phyloP scores from a whole-genome alignment of 2,329 filamentous ascomycete species.

The Periconia digitata region DNA sequence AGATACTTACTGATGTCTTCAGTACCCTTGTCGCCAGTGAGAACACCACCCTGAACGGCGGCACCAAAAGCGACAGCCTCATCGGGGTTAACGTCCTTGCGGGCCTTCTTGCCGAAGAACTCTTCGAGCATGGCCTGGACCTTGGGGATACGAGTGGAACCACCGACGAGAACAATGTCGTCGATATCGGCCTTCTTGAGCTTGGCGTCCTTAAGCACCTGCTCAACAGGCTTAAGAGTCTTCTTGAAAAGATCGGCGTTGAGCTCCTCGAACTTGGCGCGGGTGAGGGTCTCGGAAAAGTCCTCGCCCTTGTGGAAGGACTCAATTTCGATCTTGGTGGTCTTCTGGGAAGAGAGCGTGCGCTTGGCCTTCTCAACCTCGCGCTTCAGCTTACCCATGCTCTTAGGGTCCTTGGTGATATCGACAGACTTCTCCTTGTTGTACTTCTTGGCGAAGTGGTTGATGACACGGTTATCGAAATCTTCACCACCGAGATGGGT shows the following conservation, averaged over 20 bases:
- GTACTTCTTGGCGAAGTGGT: slow-evolving; percentile 93
- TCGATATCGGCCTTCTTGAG: slow-evolving; percentile 93
- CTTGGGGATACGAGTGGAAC: slow-evolving; percentile 99
- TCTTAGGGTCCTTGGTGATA: slow-evolving; percentile 91
- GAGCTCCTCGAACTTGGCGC: slow-evolving; percentile 98
- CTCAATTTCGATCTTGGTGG: slow-evolving; percentile 93
- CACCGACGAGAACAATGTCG: slow-evolving; percentile 97
- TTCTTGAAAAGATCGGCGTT: slow-evolving; percentile 99
- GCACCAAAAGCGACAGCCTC: slow-evolving; percentile 98
- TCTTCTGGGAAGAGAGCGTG: slow-evolving; percentile 89
- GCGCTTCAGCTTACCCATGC: slow-evolving; percentile 99
- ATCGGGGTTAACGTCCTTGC: slow-evolving; percentile 99
- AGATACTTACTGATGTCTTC: too few species aligned
- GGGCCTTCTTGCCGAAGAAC: slow-evolving; percentile 96
- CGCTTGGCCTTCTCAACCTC: slow-evolving; percentile 99
- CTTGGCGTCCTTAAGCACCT: slow-evolving; percentile 98
- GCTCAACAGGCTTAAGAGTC: slow-evolving; percentile 97
- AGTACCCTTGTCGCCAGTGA: slow-evolving; percentile 83
- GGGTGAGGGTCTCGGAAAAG: slow-evolving; percentile 96
- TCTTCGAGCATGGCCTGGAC: slow-evolving; percentile 93
- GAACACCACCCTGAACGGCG: slow-evolving; percentile 93
- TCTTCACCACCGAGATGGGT: slow-evolving; percentile 98
- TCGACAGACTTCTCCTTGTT: slow-evolving; percentile 98
- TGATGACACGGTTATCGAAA: slow-evolving; percentile 97
- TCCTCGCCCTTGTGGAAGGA: slow-evolving; percentile 95